Conservation (phyloP, 192 early-diverging fungal species). For the Lobulomyces angularis region DNA sequence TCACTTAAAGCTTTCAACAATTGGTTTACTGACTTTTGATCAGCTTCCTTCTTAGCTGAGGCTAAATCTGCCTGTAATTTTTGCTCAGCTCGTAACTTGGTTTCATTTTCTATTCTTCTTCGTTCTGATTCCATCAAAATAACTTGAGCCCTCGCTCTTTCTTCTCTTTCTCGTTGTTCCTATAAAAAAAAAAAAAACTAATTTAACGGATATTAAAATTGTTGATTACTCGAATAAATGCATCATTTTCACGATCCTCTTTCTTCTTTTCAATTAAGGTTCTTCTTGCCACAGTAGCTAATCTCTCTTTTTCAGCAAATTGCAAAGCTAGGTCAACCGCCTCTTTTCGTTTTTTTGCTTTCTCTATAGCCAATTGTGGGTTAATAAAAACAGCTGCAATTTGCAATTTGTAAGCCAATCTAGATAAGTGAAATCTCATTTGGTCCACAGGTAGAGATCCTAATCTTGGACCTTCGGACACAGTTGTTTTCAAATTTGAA, state of each 20-base stretch:
- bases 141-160: too few relatives aligned
- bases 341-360: conserved; percentile 50
- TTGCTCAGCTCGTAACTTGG: conserved; percentile 68
- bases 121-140: too few relatives aligned
- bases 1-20: too few relatives aligned
- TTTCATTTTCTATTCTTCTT: conserved; percentile 72
- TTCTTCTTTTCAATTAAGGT: conserved; percentile 86
- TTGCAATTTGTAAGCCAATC: conserved; percentile 72
- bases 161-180: too few relatives aligned
- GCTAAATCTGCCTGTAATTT: conserved; percentile 61
- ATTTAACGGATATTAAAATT: too few relatives aligned
- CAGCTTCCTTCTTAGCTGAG: conserved; percentile 70
- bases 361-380: conserved; percentile 54
- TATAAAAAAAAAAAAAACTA: too few relatives aligned
- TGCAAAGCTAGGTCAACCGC: conserved; percentile 60
- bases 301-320: conserved; percentile 71
- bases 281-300: conserved; percentile 60
- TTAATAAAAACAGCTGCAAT: conserved; percentile 75
- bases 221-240: too few relatives aligned
- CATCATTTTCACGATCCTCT: conserved; percentile 67
- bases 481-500: conserved; percentile 54
- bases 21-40: conserved; percentile 75
- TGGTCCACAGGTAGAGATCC: conserved; percentile 61
- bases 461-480: conserved; percentile 58
- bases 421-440: conserved; percentile 84